Base-by-base conservation (phyloP, 352 stramenopile species). In the Globisporangium perplexum region DNA sequence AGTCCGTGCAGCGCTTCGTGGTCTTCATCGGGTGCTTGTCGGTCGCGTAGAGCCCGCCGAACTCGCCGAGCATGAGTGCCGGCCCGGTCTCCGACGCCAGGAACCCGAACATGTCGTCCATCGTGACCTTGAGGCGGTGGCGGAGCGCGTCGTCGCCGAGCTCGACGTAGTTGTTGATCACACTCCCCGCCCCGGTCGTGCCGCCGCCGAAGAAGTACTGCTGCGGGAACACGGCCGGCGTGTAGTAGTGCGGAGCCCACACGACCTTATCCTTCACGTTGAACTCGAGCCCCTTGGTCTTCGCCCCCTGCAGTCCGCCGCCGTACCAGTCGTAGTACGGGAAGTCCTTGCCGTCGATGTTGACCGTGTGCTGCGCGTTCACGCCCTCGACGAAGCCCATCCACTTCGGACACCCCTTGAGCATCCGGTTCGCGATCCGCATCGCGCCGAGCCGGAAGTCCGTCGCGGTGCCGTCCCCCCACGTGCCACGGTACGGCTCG, bases 91-190 rank as follows among this genome's bases (percentile, higher is more conserved):
- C 49, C 4, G 50, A 55, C 7, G 62, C 60, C 15, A 76, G 30
- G 42, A 64, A 76, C 8, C 68, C 68, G 60, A 76, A 76, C 68
- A 76, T 76, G 50, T 74, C 50, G 38, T 74, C 35, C 49, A 68
- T 72, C 1, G 66, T 76, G 1, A 48, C 53, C 17, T 66, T 44
- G 14, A 73, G 46, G 8, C 68, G 61, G 8, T 46, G 38, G 10
- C 51, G 50, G 8, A 76, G 55, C 26, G 59, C 57, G 14, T 45
- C 44, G 35, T 76, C 59, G 33, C 57, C 58, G 22, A 74, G 45
- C 50, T 76, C 68, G n/a, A 69, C 50, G 36, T 63, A 76, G 22
- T 53, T 43, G 11, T 54, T 44, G 36, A 71, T 61, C 15, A 47
- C 49, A 15, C 38, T 50, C 6, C 53, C 50, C 0, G 41, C 53